Evolutionary conservation across 2,329 filamentous ascomycete species (phyloP), one percentile per base, ranked within the genome.

Genomic region (Cadophora luteo-olivacea): DNA sequence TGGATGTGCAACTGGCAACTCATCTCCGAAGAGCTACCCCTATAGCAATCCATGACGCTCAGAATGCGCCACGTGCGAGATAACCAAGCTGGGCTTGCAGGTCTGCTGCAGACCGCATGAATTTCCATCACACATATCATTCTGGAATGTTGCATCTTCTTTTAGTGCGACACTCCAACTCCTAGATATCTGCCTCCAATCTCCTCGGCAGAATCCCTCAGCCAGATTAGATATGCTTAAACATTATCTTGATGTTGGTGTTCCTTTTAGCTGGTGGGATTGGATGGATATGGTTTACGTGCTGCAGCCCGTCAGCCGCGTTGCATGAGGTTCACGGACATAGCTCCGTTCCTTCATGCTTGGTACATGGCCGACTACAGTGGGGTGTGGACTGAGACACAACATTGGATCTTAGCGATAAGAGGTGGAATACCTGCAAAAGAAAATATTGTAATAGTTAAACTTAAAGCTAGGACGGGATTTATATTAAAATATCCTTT

Each of bases 141-240:
- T 48, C 19, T 33, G 25, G 25, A 48, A 62, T 49, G 60, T 24
- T 33, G 19, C 25, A 11, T 12, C 24, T 16, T 45, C 25, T 22
- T 29, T 51, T 24, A 4, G 8, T 33, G 58, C 49, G 60, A 33
- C 22, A 1, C 22, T 62, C 14, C 41, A 62, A 24, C 25, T 9
- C 60, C 41, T 33, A 11, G 60, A 48, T 62, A 51, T 32, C 60
- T 33, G 29, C 41, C 25, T 5, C 25, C 19, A 14, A 36, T 45
- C 33, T 41, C 5, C 58, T 61, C 58, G 25, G 33, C 55, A 38
- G 22, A 22, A 41, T 45, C 36, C 25, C 16, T 45, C n/a, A 41
- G 36, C 22, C 16, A 60, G 14, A 60, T 45, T 25, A 60, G 36
- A 41, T 60, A 60, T 45, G 57, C 12, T 60, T 19, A 41, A 60